Conservation (phyloP, 2,329 filamentous ascomycete species). For the Lasiodiplodia theobromae region DNA sequence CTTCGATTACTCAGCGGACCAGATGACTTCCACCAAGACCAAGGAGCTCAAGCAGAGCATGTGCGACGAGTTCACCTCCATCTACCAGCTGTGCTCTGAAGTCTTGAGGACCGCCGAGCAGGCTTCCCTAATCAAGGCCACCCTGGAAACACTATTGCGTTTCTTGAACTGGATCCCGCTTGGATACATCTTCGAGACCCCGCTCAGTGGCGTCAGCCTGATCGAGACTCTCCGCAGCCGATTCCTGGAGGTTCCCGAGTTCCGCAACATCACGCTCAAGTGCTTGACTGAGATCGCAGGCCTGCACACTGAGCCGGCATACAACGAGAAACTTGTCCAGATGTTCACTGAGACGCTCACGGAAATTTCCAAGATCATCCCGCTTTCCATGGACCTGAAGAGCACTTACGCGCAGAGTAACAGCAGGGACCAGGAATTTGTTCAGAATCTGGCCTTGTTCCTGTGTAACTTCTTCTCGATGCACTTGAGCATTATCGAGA, state of each 20-base stretch:
- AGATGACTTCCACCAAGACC: slow-evolving; percentile 99
- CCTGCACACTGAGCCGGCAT: slow-evolving; percentile 83
- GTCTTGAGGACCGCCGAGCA: slow-evolving; percentile 90
- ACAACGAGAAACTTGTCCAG: slow-evolving; percentile 93
- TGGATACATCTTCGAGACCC: slow-evolving; percentile 98
- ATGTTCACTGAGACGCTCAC: slow-evolving; percentile 99
- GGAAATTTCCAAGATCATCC: slow-evolving; percentile 91
- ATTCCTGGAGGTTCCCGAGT: slow-evolving; percentile 92
- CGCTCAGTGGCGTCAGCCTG: slow-evolving; percentile 64
- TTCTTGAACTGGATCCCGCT: slow-evolving; percentile 99
- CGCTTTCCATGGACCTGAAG: slow-evolving; percentile 87
- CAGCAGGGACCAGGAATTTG: slow-evolving; percentile 93
- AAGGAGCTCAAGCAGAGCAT: slow-evolving; percentile 97
- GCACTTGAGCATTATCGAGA: slow-evolving; percentile 89
- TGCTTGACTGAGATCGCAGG: slow-evolving; percentile 97
- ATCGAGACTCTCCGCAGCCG: slow-evolving; percentile 93
- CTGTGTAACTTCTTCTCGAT: slow-evolving; percentile 96
- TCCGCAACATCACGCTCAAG: slow-evolving; percentile 95
- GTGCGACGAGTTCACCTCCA: slow-evolving; percentile 98
- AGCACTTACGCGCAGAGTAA: slow-evolving; percentile 91
- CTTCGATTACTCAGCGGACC: slow-evolving; percentile 97
- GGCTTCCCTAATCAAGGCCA: slow-evolving; percentile 91
- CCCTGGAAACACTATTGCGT: slow-evolving; percentile 89
- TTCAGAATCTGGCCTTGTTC: slow-evolving; percentile 95
- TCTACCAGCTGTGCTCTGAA: slow-evolving; percentile 97